Evolutionary conservation across 1,284 basidiomycete genomes (phyloP), one percentile per base, ranked within the genome.

Genomic region (Lignosus rhinocerotis): DNA sequence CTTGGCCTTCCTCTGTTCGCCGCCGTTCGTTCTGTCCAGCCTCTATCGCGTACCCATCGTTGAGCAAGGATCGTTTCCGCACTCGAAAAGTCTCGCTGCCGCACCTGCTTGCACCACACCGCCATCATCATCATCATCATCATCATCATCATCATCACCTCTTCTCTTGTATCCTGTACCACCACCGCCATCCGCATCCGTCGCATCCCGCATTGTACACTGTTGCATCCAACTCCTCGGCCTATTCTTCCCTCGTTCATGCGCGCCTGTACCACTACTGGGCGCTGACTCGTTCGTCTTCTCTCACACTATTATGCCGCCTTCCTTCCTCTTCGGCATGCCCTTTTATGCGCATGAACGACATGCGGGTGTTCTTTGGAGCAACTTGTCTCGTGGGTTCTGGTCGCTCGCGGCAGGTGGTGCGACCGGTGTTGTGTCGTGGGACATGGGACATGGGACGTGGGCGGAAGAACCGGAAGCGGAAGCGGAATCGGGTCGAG

Each of bases 21-120:
- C 42, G 46, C 45, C 30, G 44, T 43, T 55, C 44, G 46, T 33
- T 51, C 44, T 61, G 49, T 58, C 39, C 39, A 42, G 17, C 8
- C 39, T 42, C n/a, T n/a, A 42, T 38, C 36, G 36, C 36, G 36
- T 38, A 2, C 11, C 2, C 16, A 16, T 38, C 36, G 36, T 38
- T 6, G 10, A 38, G 11, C 36, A 38, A 38, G 39, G 60, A 50
- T 61, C 34, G 47, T 41, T 52, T 25, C 25, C 25, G 25, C 44
- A 19, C 19, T 54, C 30, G n/a, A 34, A 36, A 38, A 32, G 33
- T 17, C 25, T 48, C 53, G 25, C 25, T 25, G 41, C 49, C 16
- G 32, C 45, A 25, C 45, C 50, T n/a, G 39, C 43, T 2, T 17
- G 8, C 14, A 8, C n/a, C 10, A 11, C n/a, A 17, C 17, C n/a